These are phyloP conservation scores for Scheffersomyces ergatensis DNA, from an alignment of 805 yeast genomes.

Conservation along the genomic window DNA sequence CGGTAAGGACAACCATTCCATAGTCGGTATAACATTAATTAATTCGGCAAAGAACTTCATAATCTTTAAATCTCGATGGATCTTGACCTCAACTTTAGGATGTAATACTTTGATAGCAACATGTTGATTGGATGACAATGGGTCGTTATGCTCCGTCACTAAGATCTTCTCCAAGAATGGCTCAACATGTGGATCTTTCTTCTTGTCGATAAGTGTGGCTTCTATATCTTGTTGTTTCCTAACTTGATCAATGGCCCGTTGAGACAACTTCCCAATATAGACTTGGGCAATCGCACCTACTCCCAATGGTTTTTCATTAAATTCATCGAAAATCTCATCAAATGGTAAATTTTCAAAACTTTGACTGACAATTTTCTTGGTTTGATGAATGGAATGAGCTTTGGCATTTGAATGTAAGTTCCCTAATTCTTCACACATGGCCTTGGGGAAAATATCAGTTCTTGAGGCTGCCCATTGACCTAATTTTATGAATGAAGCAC, in stretches of 20 bases:
- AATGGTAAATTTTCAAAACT: conserved; percentile 57
- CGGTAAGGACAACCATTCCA: conserved; percentile 97
- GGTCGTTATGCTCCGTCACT: conserved; percentile 31
- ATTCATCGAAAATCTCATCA: conserved; percentile 79
- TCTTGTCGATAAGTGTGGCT: conserved; percentile 7
- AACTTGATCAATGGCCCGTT: conserved; percentile 38
- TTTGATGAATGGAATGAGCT: conserved; percentile 63
- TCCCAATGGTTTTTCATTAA: conserved; percentile 75
- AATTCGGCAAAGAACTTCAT: conserved; percentile 77
- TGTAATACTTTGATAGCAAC: conserved; percentile 94
- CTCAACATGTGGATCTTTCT: conserved; percentile 9
- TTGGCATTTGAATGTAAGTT: conserved; percentile 79
- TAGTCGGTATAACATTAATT: conserved; percentile 77
- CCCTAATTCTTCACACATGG: conserved; percentile 73
- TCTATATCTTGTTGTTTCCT: conserved; percentile 24
- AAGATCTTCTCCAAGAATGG: conserved; percentile 30
- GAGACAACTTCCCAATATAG: conserved; percentile 65
- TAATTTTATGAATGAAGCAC: conserved; percentile 86
- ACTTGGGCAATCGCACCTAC: conserved; percentile 99
- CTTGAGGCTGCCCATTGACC: conserved; percentile 99
- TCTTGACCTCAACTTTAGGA: conserved; percentile 72
- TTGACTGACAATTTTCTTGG: conserved; percentile 55
- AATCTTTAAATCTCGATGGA: conserved; percentile 77
- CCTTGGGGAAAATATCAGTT: conserved; percentile 84
- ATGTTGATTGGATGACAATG: conserved; percentile 43